Conservation (phyloP, 2,329 filamentous ascomycete genomes). For the Exophiala alcalophila region DNA sequence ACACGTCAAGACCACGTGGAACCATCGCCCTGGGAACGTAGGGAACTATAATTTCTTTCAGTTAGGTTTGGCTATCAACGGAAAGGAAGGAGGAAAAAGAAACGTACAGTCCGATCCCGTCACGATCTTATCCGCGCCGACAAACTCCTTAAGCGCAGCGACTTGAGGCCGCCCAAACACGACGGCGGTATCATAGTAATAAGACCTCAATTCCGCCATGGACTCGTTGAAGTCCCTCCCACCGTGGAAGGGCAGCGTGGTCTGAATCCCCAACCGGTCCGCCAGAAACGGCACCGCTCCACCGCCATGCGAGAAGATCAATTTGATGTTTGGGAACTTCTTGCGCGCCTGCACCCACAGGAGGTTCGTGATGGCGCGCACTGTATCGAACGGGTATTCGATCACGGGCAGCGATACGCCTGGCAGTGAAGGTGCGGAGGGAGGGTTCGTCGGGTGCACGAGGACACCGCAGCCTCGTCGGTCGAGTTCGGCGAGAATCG, state of each 20-base stretch:
- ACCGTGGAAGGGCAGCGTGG: conserved; percentile 25
- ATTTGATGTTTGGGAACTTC: conserved; percentile 26
- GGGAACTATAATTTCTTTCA: background rate
- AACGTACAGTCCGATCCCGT: conserved; percentile 33
- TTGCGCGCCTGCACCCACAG: conserved; percentile 27
- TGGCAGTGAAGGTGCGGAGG: background rate
- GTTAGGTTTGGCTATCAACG: background rate
- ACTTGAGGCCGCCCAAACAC: conserved; percentile 24
- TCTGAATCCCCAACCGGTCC: conserved; percentile 27
- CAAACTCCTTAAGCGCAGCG: conserved; percentile 31
- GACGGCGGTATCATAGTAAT: conserved; percentile 30
- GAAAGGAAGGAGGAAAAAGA: background rate
- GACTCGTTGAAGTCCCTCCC: conserved; percentile 21
- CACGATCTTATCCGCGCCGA: conserved; percentile 25
- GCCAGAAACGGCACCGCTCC: conserved; percentile 31
- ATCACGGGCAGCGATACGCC: conserved; percentile 25
- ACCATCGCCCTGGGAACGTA: conserved; percentile 1
- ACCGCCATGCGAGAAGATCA: conserved; percentile 32
- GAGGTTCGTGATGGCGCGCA: conserved; percentile 30
- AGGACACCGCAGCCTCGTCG: conserved; percentile 7
- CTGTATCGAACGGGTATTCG: conserved; percentile 33
- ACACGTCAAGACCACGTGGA: background rate
- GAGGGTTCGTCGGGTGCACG: conserved; percentile 7
- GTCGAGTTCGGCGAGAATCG: conserved; percentile 10
- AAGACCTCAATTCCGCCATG: conserved; percentile 29